Percentiles rank a stretch among this genome's conserved stretches.
Conservation (phyloP, 306 rosid genomes). For the Betula pendula region DNA sequence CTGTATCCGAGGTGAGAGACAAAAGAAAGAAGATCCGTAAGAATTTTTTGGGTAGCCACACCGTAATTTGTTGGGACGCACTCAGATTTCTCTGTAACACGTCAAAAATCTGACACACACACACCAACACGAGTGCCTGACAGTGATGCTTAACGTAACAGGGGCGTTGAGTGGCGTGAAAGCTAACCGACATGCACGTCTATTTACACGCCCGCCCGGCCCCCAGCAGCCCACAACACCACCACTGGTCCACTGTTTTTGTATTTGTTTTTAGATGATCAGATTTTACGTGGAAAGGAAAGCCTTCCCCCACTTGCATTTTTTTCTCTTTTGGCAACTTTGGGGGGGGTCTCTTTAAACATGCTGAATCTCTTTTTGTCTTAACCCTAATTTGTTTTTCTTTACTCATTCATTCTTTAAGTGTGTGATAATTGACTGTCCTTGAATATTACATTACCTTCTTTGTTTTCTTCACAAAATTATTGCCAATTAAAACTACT, state of each 20-base stretch:
- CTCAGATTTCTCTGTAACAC: background rate
- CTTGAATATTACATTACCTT: too few relatives aligned
- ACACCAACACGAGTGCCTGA: background rate
- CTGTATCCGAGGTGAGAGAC: too few relatives aligned
- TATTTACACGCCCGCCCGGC: background rate
- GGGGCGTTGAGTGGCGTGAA: constrained; percentile 22
- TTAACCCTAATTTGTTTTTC: background rate
- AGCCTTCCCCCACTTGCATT: background rate
- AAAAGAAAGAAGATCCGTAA: background rate
- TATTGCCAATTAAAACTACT: background rate
- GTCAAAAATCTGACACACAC: constrained; percentile 15
- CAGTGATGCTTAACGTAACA: constrained; percentile 22
- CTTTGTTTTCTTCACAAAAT: background rate
- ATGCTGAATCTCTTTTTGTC: background rate
- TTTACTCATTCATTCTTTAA: background rate
- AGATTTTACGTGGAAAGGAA: constrained; percentile 24
- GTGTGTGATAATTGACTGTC: background rate
- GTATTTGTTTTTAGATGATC: background rate
- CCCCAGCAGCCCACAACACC: too few relatives aligned
- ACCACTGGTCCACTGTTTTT: background rate
- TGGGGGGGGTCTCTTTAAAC: background rate
- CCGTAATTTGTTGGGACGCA: background rate
- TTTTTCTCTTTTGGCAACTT: background rate
- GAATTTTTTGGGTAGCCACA: constrained; percentile 7
- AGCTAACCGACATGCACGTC: constrained; percentile 11